Evolutionary conservation across 768 basidiomycete genomes (phyloP), one percentile per base, ranked within the genome.

Genomic region (Tylopilus vinaceipallidus): DNA sequence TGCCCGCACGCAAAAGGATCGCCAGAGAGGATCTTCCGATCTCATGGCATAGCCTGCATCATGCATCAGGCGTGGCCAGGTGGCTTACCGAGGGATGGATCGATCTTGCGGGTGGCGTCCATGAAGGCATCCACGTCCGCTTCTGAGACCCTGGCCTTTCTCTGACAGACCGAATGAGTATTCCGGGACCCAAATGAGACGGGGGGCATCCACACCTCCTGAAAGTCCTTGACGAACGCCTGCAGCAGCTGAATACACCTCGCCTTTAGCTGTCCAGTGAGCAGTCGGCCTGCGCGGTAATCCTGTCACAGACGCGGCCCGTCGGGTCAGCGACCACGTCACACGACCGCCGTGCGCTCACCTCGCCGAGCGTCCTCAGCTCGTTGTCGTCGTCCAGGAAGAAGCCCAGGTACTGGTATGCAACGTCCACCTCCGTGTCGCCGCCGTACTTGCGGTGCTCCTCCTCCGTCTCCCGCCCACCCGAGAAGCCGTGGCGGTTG

Each of bases 381-480:
- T 91, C 87, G n/a, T 82, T 89, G 52, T 98, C 97, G 59, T 97
- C 91, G 2, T 98, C 95, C 65, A 97, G 73, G 69, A 98, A 97
- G 79, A 98, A 98, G 11, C 83, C 79, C 55, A 99, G 66, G 68
- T 97, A 99, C 71, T 98, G 95, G 69, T 92, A 98, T 49, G 86
- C 79, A 47, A 99, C 91, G 67, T 99, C 97, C 17, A 98, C 93
- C 45, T 98, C 93, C 1, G 93, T 84, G 66, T 98, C 79, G 0
- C 97, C 97, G 4, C 97, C 97, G 16, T 88, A 71, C 60, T 75
- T 78, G 54, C 92, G 65, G 65, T 99, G 97, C 52, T 97, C 91
- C 69, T 98, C 95, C 69, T 92, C 87, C n/a, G 92, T 93, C 70
- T 94, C 95, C 65, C 82, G 77, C 19, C 97, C 97, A 10, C 97